Conservation (phyloP, 75 land plant species). For the Cryptomeria japonica region DNA sequence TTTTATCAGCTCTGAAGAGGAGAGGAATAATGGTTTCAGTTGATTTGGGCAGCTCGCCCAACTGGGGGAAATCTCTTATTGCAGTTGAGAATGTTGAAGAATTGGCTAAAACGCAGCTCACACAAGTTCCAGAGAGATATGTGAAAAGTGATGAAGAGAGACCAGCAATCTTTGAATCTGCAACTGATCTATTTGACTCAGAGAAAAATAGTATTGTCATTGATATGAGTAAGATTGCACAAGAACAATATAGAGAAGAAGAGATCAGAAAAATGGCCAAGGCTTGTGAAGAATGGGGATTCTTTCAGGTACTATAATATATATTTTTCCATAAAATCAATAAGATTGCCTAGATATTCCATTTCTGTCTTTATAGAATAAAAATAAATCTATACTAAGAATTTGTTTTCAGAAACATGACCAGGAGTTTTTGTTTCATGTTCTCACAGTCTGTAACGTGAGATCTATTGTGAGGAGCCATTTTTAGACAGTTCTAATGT, state of each 20-base stretch:
- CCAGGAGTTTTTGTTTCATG: too few species aligned
- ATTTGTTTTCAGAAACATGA: too few species aligned
- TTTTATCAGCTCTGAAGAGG: not conserved
- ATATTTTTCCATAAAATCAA: too few species aligned
- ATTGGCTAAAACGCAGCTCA: not conserved
- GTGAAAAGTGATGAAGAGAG: not conserved
- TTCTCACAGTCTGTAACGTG: too few species aligned
- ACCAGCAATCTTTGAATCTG: not conserved
- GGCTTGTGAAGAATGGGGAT: conserved; percentile 54
- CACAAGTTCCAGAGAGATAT: not conserved
- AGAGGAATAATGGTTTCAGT: not conserved
- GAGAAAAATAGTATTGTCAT: not conserved
- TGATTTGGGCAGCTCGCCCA: not conserved
- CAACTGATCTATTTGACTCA: not conserved
- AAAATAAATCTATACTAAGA: too few species aligned
- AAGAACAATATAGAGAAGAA: not conserved
- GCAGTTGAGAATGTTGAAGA: not conserved
- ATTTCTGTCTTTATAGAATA: too few species aligned
- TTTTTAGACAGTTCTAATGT: too few species aligned
- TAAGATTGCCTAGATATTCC: too few species aligned
- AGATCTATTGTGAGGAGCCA: too few species aligned
- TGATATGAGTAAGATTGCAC: conserved; percentile 1
- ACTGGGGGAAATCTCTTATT: not conserved
- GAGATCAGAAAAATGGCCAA: conserved; percentile 16
- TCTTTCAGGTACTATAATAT: conserved; percentile 32